These are phyloP conservation scores for Sclerotinia borealis DNA, from an alignment of 2,329 filamentous ascomycete genomes.

Conservation along the genomic window DNA sequence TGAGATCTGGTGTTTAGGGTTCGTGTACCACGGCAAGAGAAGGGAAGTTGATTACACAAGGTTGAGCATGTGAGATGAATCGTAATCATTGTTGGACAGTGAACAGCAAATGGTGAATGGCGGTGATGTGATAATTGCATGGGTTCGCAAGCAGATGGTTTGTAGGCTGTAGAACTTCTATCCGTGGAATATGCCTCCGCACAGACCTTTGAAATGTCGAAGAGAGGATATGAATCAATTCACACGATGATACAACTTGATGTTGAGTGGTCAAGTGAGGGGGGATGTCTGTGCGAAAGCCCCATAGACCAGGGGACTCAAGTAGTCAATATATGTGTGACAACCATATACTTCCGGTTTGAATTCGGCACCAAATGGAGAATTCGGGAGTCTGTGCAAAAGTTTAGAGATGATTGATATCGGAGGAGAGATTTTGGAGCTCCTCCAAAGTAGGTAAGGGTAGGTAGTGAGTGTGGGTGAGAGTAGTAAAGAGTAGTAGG, in stretches of 20 bases:
- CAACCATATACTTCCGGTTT: neutral
- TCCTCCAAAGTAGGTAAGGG: too few relatives aligned
- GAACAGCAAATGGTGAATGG: too few relatives aligned
- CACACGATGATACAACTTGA: neutral
- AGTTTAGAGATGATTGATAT: neutral
- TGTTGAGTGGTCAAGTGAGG: neutral
- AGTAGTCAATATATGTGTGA: neutral
- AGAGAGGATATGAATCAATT: neutral
- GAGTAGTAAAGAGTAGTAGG: too few relatives aligned
- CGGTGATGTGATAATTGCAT: neutral
- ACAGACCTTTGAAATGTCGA: constrained; percentile 2
- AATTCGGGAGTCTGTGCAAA: constrained; percentile 6
- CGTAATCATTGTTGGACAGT: too few relatives aligned
- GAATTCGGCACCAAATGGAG: neutral
- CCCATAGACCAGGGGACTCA: neutral
- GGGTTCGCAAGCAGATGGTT: neutral
- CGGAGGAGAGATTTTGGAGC: too few relatives aligned
- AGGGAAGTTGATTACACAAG: neutral
- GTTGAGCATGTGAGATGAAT: neutral
- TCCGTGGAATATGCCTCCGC: neutral
- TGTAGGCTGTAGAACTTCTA: neutral
- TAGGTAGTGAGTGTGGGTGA: too few relatives aligned
- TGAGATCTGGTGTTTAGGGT: neutral
- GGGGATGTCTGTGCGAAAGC: constrained; percentile 2
- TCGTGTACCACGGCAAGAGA: neutral